These are phyloP conservation scores for Saturnispora silvae DNA, from an alignment of 805 yeast genomes.

Conservation along the genomic window DNA sequence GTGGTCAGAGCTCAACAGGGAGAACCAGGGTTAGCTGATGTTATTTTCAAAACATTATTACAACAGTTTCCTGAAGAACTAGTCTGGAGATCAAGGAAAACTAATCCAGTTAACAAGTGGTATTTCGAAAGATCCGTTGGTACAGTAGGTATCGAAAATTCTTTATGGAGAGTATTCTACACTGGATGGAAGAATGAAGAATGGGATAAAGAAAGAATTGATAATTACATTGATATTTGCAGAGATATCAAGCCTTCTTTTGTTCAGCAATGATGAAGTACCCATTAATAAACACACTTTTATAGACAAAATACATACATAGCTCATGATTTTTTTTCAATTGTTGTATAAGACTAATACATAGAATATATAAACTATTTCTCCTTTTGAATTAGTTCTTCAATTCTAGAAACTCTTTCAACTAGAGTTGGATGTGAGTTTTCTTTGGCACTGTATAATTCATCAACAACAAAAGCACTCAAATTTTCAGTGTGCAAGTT, in stretches of 20 bases:
- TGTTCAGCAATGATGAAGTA: background rate
- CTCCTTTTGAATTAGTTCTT: constrained; percentile 19
- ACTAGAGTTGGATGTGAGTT: constrained; percentile 87
- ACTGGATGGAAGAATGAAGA: constrained; percentile 26
- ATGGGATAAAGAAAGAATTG: constrained; percentile 27
- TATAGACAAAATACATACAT: background rate
- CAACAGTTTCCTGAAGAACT: constrained; percentile 60
- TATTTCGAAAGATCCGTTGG: constrained; percentile 87
- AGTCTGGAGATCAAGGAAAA: constrained; percentile 81
- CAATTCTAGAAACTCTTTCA: constrained; percentile 77
- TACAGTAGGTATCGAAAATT: constrained; percentile 36
- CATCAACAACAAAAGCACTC: constrained; percentile 79
- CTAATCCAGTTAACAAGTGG: constrained; percentile 94
- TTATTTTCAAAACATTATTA: constrained; percentile 73
- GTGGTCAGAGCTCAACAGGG: constrained; percentile 80
- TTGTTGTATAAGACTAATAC: background rate
- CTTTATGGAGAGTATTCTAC: constrained; percentile 32
- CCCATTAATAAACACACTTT: background rate
- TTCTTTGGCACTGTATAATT: constrained; percentile 80
- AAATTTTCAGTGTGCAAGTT: constrained; percentile 72
- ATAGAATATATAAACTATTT: background rate
- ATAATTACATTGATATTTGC: constrained; percentile 44
- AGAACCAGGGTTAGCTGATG: constrained; percentile 85
- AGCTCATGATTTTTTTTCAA: too few relatives aligned
- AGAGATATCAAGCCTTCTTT: constrained; percentile 49